Conservation (phyloP, 345 rosid genomes). For the Lepidium sativum region DNA sequence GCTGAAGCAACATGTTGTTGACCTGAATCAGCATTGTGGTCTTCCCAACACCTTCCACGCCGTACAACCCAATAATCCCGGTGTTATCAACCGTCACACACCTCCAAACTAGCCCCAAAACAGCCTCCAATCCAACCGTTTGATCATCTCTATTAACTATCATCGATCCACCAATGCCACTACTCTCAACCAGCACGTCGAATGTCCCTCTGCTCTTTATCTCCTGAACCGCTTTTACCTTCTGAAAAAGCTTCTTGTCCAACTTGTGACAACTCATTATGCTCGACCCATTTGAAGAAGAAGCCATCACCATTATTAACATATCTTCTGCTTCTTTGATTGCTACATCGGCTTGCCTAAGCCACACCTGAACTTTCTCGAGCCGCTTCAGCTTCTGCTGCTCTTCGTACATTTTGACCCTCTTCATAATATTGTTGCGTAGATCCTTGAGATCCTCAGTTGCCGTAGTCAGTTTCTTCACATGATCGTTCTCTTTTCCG, state of each 20-base stretch:
- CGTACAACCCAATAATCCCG: slow-evolving; percentile 30
- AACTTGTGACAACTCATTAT: slow-evolving; percentile 12
- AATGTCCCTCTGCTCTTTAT: slow-evolving; percentile 24
- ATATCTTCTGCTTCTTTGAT: slow-evolving; percentile 24
- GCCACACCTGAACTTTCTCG: slow-evolving; percentile 23
- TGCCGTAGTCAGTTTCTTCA: slow-evolving; percentile 11
- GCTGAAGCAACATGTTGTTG: slow-evolving; percentile 24
- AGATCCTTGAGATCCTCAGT: slow-evolving; percentile 26
- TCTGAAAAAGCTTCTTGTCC: slow-evolving; percentile 23
- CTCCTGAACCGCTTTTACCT: slow-evolving; percentile 17
- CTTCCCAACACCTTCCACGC: slow-evolving; percentile 35
- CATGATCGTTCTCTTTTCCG: slow-evolving; percentile 20
- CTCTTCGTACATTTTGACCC: slow-evolving; percentile 29
- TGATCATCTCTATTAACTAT: slow-evolving; percentile 22
- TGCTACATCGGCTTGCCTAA: slow-evolving; percentile 22
- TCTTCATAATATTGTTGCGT: slow-evolving; percentile 13
- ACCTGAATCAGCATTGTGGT: slow-evolving; percentile 36
- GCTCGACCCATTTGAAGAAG: slow-evolving; percentile 14
- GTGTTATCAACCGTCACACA: slow-evolving; percentile 22
- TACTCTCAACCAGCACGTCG: slow-evolving; percentile 24
- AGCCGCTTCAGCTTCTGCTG: slow-evolving; percentile 20
- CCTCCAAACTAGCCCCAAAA: slow-evolving; percentile 26
- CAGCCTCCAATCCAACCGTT: slow-evolving; percentile 30
- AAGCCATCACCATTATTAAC: slow-evolving; percentile 13
- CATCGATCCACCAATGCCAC: slow-evolving; percentile 14